Conservation (phyloP, 139 green algal genomes). For the Dunaliella primolecta region DNA sequence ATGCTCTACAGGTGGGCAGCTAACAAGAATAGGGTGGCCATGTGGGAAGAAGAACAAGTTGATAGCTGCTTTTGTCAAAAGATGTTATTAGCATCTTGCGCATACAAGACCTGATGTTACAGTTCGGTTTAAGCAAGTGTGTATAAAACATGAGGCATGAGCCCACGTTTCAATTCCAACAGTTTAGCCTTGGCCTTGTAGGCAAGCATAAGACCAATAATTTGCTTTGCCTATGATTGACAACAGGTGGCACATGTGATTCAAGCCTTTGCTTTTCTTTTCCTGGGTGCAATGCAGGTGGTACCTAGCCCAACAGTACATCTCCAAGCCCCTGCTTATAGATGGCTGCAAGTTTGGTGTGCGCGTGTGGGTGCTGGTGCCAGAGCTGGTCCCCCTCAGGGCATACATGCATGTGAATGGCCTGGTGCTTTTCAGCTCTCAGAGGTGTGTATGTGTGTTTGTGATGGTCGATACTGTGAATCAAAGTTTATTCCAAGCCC, state of each 20-base stretch:
- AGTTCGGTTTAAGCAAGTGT: not conserved
- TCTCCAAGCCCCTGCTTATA: slow-evolving; percentile 33
- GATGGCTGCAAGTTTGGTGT: slow-evolving; percentile 59
- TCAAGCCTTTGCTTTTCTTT: too few species aligned
- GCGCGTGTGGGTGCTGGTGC: slow-evolving; percentile 56
- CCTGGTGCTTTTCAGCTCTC: slow-evolving; percentile 49
- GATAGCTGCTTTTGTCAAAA: not conserved
- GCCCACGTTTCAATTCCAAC: too few species aligned
- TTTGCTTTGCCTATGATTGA: too few species aligned
- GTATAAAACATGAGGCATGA: too few species aligned
- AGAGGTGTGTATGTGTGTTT: slow-evolving; percentile 17
- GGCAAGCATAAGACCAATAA: too few species aligned
- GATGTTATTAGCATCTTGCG: not conserved
- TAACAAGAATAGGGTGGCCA: too few species aligned
- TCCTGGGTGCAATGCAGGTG: too few species aligned
- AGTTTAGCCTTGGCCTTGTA: too few species aligned
- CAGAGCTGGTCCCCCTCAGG: slow-evolving; percentile 40
- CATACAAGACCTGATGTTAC: not conserved
- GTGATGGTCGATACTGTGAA: not conserved
- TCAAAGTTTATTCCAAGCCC: not conserved
- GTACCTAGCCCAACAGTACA: slow-evolving; percentile 60
- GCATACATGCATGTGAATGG: slow-evolving; percentile 51
- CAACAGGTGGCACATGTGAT: too few species aligned
- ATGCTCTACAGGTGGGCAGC: slow-evolving; percentile 44
- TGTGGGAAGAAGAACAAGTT: not conserved